Evolutionary conservation across 805 yeast species (phyloP), one percentile per base, ranked within the genome.

Genomic region (Wickerhamiella dianesei): DNA sequence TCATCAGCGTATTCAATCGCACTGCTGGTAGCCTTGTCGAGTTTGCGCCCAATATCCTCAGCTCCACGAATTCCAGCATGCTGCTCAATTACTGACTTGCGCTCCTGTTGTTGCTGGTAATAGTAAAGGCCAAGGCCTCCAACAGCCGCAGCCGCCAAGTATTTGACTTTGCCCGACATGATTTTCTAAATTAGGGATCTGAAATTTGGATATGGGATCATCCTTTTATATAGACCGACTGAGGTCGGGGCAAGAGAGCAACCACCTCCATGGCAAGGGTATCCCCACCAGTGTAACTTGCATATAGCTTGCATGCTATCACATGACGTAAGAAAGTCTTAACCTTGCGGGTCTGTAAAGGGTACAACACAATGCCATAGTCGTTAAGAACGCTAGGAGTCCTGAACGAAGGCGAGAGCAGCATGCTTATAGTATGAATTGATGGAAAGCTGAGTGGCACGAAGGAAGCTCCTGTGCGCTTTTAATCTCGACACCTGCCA

Each of bases 91-190:
- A 22, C 40, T 21, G 25, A 22, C 8, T 17, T 17, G 21, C 37
- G 43, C 29, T 36, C 43, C 5, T 40, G 47, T 29, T 39, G 42
- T 32, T 45, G 40, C 40, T 45, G 36, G 35, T 45, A 37, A 21
- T 37, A 17, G 37, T 45, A 45, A 21, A 37, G 32, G 6, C 40
- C 47, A 14, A 35, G 44, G 13, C 43, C 47, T n/a, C 43, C 47
- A 35, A 40, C 19, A 35, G 44, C 44, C 14, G 39, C 47, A 12
- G 19, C 32, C 19, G 25, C 29, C 13, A 36, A 17, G 9, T 35
- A 19, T n/a, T 43, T 43, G 19, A 21, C n/a, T 14, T 39, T 13
- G 41, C 41, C 20, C 14, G 41, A 18, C 41, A 39, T 39, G 21
- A 39, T 18, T 9, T 9, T 37, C 9, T 13, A 37, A 17, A 13